Percentiles rank a stretch among this genome's conserved stretches.
Evolutionary conservation across 768 basidiomycete species (phyloP).

Genomic region (Tulasnella sp.): DNA sequence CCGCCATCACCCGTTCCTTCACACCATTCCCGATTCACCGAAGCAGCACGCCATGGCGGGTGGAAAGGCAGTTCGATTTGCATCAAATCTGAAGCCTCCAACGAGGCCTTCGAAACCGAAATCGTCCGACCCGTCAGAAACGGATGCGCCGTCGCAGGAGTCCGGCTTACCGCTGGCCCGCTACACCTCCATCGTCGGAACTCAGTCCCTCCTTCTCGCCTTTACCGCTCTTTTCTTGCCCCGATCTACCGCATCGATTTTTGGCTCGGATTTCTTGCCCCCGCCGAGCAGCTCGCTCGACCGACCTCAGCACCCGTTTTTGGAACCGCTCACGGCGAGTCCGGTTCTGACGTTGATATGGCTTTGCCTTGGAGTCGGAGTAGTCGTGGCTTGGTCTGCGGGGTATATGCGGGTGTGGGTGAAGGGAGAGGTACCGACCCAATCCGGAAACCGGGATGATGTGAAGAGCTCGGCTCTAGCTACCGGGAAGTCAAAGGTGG

Average conservation of each 20-base stretch:
- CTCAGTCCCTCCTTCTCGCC: slow-evolving; percentile 51
- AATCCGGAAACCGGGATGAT: slow-evolving; percentile 17
- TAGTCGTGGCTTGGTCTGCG: slow-evolving; percentile 64
- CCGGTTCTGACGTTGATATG: slow-evolving; percentile 49
- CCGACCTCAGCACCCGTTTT: slow-evolving; percentile 60
- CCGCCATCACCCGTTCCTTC: background rate
- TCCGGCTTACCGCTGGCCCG: slow-evolving; percentile 36
- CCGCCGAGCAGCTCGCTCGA: slow-evolving; percentile 27
- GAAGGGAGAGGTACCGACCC: background rate
- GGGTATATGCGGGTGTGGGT: slow-evolving; percentile 52
- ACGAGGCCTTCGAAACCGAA: background rate
- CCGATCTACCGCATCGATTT: slow-evolving; percentile 17
- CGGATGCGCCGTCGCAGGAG: background rate
- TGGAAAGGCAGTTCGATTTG: background rate
- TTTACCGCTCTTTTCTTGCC: slow-evolving; percentile 65
- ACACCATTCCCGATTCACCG: background rate
- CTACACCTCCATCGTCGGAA: slow-evolving; percentile 56
- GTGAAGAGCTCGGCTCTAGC: slow-evolving; percentile 32
- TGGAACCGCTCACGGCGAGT: slow-evolving; percentile 51
- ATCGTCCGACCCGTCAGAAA: background rate
- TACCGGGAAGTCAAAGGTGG: slow-evolving; percentile 29
- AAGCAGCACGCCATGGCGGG: background rate
- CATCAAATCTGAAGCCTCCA: background rate
- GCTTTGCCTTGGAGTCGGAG: slow-evolving; percentile 39
- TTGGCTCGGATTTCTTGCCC: background rate